phyloP scores from a whole-genome alignment of 805 yeast species.

The Metschnikowia gelsemii region DNA sequence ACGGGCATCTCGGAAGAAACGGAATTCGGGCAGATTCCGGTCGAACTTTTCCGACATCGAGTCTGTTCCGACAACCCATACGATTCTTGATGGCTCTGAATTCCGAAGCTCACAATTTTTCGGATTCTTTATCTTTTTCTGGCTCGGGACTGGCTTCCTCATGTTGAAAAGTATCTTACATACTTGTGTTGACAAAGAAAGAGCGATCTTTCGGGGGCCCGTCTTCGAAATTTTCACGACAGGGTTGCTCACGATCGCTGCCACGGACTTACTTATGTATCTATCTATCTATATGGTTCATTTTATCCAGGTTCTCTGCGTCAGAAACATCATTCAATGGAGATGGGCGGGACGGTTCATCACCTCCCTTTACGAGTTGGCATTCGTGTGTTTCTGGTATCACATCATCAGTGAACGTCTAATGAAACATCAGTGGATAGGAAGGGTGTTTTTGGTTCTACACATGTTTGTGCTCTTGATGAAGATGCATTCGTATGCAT shows the following conservation, averaged over 20 bases:
- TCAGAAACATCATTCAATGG: conserved; percentile 56
- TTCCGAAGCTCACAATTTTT: conserved; percentile 53
- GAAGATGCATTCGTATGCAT: conserved; percentile 94
- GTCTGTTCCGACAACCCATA: conserved; percentile 25
- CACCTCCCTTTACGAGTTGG: conserved; percentile 55
- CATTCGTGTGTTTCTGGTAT: conserved; percentile 52
- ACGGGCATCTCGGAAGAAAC: conserved; percentile 14
- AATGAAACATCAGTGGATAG: conserved; percentile 80
- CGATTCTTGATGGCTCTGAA: conserved; percentile 54
- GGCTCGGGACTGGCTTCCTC: conserved; percentile 64
- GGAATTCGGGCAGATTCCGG: conserved; percentile 34
- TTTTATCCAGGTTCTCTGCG: conserved; percentile 56
- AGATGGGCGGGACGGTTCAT: conserved; percentile 58
- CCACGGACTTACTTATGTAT: conserved; percentile 77
- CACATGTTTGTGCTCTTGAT: conserved; percentile 85
- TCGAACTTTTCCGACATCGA: conserved; percentile 21
- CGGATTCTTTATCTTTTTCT: conserved; percentile 79
- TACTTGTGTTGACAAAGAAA: conserved; percentile 47
- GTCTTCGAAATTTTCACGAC: conserved; percentile 56
- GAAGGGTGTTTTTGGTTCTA: conserved; percentile 75
- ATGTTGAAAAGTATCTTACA: conserved; percentile 54
- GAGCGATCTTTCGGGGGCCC: conserved; percentile 48
- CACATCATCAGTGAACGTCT: conserved; percentile 49
- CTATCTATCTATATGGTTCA: conserved; percentile 60
- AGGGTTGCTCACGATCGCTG: conserved; percentile 65